Evolutionary conservation across 2,329 filamentous ascomycete genomes (phyloP).

Genomic region (Colletotrichum neosansevieriae): DNA sequence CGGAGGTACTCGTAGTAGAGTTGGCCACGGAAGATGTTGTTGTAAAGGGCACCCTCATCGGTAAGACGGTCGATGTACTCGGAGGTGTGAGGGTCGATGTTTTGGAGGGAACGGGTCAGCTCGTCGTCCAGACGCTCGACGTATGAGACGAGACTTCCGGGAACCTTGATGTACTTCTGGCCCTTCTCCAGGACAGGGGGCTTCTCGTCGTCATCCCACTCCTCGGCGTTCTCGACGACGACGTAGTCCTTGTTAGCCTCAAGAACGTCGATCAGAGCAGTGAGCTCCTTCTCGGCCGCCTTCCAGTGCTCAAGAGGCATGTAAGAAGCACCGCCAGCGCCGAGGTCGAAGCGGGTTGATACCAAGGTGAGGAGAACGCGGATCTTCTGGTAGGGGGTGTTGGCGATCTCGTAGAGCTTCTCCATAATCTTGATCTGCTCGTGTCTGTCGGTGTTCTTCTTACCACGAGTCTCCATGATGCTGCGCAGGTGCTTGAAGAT

Average conservation of each 20-base stretch:
- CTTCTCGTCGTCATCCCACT: slow-evolving; percentile 99
- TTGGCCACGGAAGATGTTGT: slow-evolving; percentile 87
- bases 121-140: slow-evolving; percentile 97
- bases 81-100: slow-evolving; percentile 97
- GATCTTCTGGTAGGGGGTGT: slow-evolving; percentile 92
- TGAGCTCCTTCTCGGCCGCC: slow-evolving; percentile 88
- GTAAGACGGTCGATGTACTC: slow-evolving; percentile 97
- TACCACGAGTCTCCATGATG: slow-evolving; percentile 95
- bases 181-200: slow-evolving; percentile 78
- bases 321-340: slow-evolving; percentile 78
- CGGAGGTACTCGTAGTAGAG: slow-evolving; percentile 89
- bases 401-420: slow-evolving; percentile 90
- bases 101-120: slow-evolving; percentile 95
- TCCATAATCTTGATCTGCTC: slow-evolving; percentile 99
- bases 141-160: slow-evolving; percentile 94
- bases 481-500: slow-evolving; percentile 96
- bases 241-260: slow-evolving; percentile 84
- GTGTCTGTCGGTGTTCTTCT: slow-evolving; percentile 96
- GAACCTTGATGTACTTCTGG: slow-evolving; percentile 88
- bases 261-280: slow-evolving; percentile 80
- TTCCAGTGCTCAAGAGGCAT: slow-evolving; percentile 99
- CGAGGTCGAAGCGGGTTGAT: slow-evolving; percentile 94
- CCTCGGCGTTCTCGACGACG: slow-evolving; percentile 91
- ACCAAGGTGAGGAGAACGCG: slow-evolving; percentile 92
- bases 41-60: slow-evolving; percentile 92